Base-by-base conservation (phyloP, 1,139 yeast genomes). In the Entelexis paramagnoliae region DNA sequence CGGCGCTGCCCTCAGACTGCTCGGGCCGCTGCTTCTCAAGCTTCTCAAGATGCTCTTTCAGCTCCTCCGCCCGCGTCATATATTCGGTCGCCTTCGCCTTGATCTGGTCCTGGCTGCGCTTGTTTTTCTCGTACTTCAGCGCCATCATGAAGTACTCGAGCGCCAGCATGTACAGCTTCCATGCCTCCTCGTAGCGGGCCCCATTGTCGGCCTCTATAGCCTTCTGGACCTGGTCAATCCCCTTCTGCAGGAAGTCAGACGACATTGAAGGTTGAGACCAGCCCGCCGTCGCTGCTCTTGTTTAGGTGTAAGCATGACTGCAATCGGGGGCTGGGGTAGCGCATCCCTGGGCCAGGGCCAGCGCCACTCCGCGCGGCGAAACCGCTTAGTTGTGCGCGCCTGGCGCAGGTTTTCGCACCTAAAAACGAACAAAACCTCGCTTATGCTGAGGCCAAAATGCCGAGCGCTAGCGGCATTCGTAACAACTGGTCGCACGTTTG, bases 161-260 rank as follows among this genome's bases (percentile, higher is more conserved):
- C 3, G 97, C 97, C 62, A 85, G 86, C 72, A 85, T 88, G 69
- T 93, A 93, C 47, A 87, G 77, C 55, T 87, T 85, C 67, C 91
- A 91, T 0, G 98, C 98, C 59, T 91, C 97, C 55, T 87, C 96
- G 62, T 89, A 91, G 59, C 83, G 76, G 46, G 93, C 84, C 30
- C 89, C 91, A 24, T 87, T 81, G 66, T 93, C 99, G 8, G 95
- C 89, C 65, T 89, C 96, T 53, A 93, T 88, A 26, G 98, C 98
- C 68, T 83, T 83, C 64, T 88, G 95, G 16, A 91, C 94, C 48
- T 89, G 75, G 59, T 88, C 96, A 33, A 91, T 88, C 20, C 97
- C 99, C 67, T 91, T 93, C 58, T 84, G 80, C 47, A 91, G 74
- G 66, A 91, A 89, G 66, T 91, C 97, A 14, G 84, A 78, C 32